Base-by-base conservation (phyloP, 805 yeast species). In the Komagataella populi region DNA sequence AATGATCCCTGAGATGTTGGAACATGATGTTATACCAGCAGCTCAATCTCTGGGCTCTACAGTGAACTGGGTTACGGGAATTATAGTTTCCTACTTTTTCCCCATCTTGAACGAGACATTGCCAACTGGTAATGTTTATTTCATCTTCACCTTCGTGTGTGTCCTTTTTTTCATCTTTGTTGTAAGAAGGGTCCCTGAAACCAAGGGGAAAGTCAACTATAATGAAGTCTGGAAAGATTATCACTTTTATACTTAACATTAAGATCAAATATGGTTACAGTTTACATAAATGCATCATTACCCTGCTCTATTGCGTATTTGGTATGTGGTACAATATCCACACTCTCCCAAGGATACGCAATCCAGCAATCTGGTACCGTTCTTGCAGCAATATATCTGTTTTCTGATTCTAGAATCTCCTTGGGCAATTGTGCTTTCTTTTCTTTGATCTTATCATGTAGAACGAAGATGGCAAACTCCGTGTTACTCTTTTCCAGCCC, bases 21-120 rank as follows among this genome's bases (percentile, higher is more conserved):
- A 84, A 50, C 69, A 76, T 2, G 73, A 77, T 50, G 89, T 88
- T 2, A 78, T 78, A 48, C 87, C 87, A 1, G 74, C 78, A 46
- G 95, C 96, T 1, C 96, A 88, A 67, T 83, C 91, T 61, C 80
- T 84, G 66, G 96, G 95, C 14, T 85, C 88, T 0, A 76, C 86
- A 3, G 74, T 84, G 67, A 88, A 87, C 63, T 88, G 96, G 96
- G 57, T 84, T 6, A 84, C 93, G 1, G 84, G 95, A 0, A 86
- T 88, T 59, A 57, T 80, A 1, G 79, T 84, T 20, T 93, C 90
- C 1, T 84, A 72, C 56, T 63, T 78, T 20, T 88, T 88, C 71
- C 96, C 96, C 1, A 66, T 80, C 10, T 62, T 83, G 24, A 77
- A 81, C 60, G 68, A 70, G 20, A 56, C 65, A 55, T 59, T 87